Conservation (phyloP, 2,329 filamentous ascomycete species). For the Aspergillus pseudotamarii region DNA sequence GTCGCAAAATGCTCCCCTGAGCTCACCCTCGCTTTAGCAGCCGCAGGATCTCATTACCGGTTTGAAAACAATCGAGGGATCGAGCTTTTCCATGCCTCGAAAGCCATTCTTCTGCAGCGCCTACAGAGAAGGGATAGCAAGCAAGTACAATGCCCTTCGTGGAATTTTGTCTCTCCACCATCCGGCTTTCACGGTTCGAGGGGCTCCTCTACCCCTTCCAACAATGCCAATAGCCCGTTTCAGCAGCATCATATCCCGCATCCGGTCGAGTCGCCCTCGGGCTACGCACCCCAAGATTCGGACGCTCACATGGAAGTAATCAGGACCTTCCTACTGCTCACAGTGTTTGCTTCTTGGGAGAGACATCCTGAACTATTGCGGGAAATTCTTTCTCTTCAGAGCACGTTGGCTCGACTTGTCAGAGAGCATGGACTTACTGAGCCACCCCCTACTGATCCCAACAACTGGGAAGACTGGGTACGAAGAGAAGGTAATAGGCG, state of each 20-base stretch:
- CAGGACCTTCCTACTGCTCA: conserved; percentile 55
- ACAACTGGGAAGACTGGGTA: conserved; percentile 58
- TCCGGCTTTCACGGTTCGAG: conserved; percentile 44
- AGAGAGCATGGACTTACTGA: conserved; percentile 55
- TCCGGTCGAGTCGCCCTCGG: conserved; percentile 34
- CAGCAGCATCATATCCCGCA: conserved; percentile 40
- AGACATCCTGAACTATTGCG: conserved; percentile 59
- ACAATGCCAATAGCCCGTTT: conserved; percentile 47
- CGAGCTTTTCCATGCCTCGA: conserved; percentile 60
- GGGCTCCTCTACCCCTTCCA: conserved; percentile 46
- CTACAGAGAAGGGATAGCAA: conserved; percentile 54
- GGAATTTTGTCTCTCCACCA: conserved; percentile 44
- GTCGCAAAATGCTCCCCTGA: conserved; percentile 50
- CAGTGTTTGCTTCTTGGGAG: conserved; percentile 63
- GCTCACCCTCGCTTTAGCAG: conserved; percentile 54
- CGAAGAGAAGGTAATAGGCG: conserved; percentile 56
- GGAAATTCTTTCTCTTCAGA: conserved; percentile 60
- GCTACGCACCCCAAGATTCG: conserved; percentile 44
- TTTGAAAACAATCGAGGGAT: conserved; percentile 56
- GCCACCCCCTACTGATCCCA: conserved; percentile 40
- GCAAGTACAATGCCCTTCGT: conserved; percentile 44
- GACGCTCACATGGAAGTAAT: conserved; percentile 54
- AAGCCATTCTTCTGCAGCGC: conserved; percentile 56
- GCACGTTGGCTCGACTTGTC: conserved; percentile 58
- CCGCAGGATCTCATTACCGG: conserved; percentile 53